Evolutionary conservation across 495 filamentous ascomycete genomes (phyloP).

Genomic region (Pyrenula aspistea): DNA sequence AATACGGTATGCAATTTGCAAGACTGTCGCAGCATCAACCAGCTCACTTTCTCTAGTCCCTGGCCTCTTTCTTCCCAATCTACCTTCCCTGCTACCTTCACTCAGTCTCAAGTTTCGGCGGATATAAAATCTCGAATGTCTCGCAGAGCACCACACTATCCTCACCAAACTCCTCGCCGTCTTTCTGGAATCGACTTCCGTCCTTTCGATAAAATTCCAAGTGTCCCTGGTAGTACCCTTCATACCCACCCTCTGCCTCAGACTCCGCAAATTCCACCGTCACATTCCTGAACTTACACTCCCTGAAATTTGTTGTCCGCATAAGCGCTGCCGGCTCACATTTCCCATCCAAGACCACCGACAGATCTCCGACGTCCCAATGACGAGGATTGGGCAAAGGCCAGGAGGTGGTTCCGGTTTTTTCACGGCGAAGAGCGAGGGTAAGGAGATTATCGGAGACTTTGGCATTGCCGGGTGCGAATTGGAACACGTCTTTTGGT

Average conservation of each 20-base stretch:
- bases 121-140: constrained; percentile 19
- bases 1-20: too few relatives aligned
- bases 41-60: too few relatives aligned
- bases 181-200: neutral
- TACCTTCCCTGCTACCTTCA: too few relatives aligned
- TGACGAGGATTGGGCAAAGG: constrained; percentile 15
- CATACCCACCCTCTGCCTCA: constrained; percentile 18
- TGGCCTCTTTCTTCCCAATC: too few relatives aligned
- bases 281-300: constrained; percentile 18
- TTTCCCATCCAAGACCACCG: constrained; percentile 17
- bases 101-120: too few relatives aligned
- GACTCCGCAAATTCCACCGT: constrained; percentile 19
- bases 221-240: constrained; percentile 15
- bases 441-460: constrained; percentile 9
- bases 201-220: constrained; percentile 12
- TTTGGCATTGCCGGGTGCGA: constrained; percentile 7
- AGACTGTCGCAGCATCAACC: too few relatives aligned
- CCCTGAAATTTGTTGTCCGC: constrained; percentile 12
- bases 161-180: constrained; percentile 12
- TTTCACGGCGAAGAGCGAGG: constrained; percentile 13
- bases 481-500: constrained; percentile 21
- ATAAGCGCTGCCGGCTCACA: constrained; percentile 15
- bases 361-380: constrained; percentile 19
- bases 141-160: constrained; percentile 21
- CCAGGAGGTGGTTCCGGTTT: constrained; percentile 21